phyloP scores from a whole-genome alignment of 2,329 filamentous ascomycete species.

The Penicillium sp. region DNA sequence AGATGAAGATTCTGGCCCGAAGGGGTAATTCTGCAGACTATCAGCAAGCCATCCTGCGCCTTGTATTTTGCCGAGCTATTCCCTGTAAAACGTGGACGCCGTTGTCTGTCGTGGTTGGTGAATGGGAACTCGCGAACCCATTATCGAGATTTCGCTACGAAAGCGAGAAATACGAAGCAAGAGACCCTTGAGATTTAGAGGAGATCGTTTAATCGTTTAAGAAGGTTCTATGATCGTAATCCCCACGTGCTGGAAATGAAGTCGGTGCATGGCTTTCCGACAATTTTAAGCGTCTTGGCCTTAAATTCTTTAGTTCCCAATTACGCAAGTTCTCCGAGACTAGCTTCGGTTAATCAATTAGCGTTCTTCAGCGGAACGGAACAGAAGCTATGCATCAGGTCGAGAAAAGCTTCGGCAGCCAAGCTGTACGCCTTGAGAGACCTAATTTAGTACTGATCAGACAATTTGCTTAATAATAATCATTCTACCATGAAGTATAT shows the following conservation, averaged over 20 bases:
- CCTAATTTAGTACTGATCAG: neutral
- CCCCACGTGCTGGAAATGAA: constrained; percentile 3
- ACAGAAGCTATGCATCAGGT: neutral
- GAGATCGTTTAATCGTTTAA: no score
- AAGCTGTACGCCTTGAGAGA: no score
- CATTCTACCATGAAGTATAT: neutral
- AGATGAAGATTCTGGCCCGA: neutral
- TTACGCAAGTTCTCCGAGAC: constrained; percentile 4
- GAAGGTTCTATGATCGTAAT: neutral
- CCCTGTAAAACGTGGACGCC: constrained; percentile 7
- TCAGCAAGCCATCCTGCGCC: neutral
- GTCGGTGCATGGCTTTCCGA: constrained; percentile 1
- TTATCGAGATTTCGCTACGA: neutral
- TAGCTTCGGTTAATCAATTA: neutral
- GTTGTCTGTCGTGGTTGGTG: neutral
- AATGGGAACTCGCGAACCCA: neutral
- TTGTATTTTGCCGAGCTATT: neutral
- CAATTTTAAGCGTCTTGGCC: constrained; percentile 5
- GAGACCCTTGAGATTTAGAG: neutral
- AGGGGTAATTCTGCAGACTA: constrained; percentile 2
- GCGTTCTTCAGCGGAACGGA: neutral
- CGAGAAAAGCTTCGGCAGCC: neutral
- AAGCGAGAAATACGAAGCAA: neutral
- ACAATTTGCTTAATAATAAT: neutral
- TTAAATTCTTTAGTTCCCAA: neutral